Conservation (phyloP, 352 stramenopile species). For the Globisporangium emineosum region DNA sequence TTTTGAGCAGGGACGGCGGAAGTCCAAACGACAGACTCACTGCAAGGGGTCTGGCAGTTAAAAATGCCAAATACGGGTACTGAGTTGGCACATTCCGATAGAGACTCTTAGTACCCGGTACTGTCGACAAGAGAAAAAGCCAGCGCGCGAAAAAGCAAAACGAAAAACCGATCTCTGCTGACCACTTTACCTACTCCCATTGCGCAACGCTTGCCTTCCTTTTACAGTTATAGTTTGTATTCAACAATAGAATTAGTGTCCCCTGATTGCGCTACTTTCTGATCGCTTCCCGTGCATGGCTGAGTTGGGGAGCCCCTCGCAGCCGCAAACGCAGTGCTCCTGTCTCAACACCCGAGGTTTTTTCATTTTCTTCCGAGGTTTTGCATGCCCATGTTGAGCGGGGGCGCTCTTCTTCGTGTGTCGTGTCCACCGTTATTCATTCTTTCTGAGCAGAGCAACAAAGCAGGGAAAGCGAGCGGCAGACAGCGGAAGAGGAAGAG, state of each 20-base stretch:
- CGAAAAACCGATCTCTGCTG: conserved; percentile 1
- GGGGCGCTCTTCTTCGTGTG: neutral
- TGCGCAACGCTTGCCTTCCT: neutral
- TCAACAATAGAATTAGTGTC: neutral
- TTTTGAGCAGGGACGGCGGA: neutral
- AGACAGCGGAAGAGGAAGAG: neutral
- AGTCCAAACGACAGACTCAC: neutral
- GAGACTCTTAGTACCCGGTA: neutral
- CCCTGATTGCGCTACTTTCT: conserved; percentile 2
- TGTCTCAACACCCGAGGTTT: conserved; percentile 10
- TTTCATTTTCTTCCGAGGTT: conserved; percentile 3
- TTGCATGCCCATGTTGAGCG: neutral
- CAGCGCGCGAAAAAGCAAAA: conserved; percentile 1
- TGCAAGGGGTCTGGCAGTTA: too few species aligned
- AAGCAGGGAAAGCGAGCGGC: neutral
- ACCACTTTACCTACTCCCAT: conserved; percentile 13
- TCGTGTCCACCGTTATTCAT: too few species aligned
- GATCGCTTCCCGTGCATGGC: neutral
- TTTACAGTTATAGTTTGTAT: neutral
- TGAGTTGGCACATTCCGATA: neutral
- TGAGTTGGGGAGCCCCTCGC: conserved; percentile 6
- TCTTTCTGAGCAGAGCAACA: neutral
- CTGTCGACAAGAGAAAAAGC: neutral
- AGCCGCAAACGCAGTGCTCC: neutral
- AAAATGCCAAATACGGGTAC: neutral